Percentiles rank a stretch among this genome's conserved stretches.
These are phyloP conservation scores for Scutellaria galericulata DNA, from an alignment of 257 asterid genomes.

Conservation along the genomic window DNA sequence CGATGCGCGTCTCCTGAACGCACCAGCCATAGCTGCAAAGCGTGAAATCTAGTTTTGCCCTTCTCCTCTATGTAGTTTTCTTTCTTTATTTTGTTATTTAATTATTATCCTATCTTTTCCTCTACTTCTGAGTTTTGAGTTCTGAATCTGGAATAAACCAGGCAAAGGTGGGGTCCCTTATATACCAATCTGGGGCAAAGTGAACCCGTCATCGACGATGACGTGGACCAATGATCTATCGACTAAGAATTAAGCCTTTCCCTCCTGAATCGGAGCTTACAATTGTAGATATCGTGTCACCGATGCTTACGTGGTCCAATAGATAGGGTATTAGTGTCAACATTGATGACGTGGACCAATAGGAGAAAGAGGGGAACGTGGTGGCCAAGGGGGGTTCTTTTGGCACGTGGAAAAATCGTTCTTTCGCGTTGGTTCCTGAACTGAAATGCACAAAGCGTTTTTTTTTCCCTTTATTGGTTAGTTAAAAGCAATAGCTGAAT, in stretches of 20 bases:
- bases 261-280: constrained; percentile 15
- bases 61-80: not conserved
- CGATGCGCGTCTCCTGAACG: constrained; percentile 59
- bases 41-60: not conserved
- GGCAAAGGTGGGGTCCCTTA: constrained; percentile 7
- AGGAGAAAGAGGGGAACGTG: not conserved
- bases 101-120: not conserved
- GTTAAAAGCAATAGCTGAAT: too few relatives aligned
- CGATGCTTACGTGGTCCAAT: constrained; percentile 34
- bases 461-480: too few relatives aligned
- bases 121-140: constrained; percentile 2
- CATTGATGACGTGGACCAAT: constrained; percentile 31
- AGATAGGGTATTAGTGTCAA: not conserved
- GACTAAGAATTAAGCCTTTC: constrained; percentile 7
- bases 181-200: constrained; percentile 32
- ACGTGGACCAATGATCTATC: constrained; percentile 68
- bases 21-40: constrained; percentile 65
- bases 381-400: not conserved
- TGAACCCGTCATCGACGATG: constrained; percentile 50
- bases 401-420: not conserved
- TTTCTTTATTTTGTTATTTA: not conserved
- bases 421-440: too few relatives aligned
- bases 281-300: constrained; percentile 34
- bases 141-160: constrained; percentile 29
- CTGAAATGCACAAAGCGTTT: too few relatives aligned